Percentiles rank a stretch among this genome's conserved stretches.
phyloP scores from a whole-genome alignment of 2,329 filamentous ascomycete genomes.

The Monilinia polystroma region DNA sequence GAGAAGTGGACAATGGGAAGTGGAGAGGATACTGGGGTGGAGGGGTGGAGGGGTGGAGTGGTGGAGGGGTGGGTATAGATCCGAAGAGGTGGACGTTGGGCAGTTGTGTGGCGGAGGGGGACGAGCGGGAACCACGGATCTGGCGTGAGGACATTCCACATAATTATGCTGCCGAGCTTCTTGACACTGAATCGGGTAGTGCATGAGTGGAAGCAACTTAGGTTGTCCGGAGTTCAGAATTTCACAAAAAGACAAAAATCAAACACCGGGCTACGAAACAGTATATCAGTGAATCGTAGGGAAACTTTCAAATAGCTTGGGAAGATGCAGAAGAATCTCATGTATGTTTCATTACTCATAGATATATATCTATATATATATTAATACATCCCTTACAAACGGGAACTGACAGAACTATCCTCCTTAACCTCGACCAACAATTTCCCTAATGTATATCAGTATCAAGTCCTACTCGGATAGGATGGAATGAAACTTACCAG shows the following conservation, averaged over 20 bases:
- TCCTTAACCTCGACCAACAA: constrained; percentile 56
- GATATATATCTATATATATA: not conserved
- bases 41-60: not conserved
- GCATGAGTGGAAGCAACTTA: not conserved
- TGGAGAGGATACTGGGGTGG: too few species aligned
- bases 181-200: not conserved
- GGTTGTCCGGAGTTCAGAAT: not conserved
- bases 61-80: not conserved
- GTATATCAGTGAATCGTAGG: not conserved
- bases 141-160: not conserved
- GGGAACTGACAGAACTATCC: constrained; percentile 22
- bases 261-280: too few species aligned
- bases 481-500: constrained; percentile 47
- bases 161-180: not conserved
- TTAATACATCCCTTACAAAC: constrained; percentile 23
- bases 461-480: not conserved
- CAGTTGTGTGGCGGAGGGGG: not conserved
- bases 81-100: not conserved
- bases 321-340: not conserved
- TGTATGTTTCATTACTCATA: not conserved
- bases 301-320: not conserved
- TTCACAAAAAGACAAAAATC: not conserved
- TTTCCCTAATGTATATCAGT: constrained; percentile 43
- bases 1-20: not conserved
- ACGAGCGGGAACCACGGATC: not conserved